A percentile compares a stretch with the other conserved stretches of the same genome.
phyloP scores from a whole-genome alignment of 2,329 filamentous ascomycete genomes.

The Aspergillus sp. region DNA sequence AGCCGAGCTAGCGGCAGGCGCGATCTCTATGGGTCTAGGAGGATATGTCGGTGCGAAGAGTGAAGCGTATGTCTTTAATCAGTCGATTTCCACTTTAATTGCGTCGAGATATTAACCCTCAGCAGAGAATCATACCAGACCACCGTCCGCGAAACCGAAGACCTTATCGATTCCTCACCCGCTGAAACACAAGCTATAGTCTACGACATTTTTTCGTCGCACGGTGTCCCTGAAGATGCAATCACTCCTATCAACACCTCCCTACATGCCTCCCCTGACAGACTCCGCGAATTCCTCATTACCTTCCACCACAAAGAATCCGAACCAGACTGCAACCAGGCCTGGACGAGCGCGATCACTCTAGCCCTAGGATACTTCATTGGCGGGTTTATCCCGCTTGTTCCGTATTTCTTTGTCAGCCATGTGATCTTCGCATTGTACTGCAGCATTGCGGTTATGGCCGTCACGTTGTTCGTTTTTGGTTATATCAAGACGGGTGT shows the following conservation, averaged over 20 bases:
- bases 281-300: constrained; percentile 49
- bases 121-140: constrained; percentile 46
- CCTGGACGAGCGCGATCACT: constrained; percentile 59
- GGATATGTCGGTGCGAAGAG: constrained; percentile 64
- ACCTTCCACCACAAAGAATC: constrained; percentile 49
- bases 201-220: constrained; percentile 41
- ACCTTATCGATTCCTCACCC: constrained; percentile 40
- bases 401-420: constrained; percentile 65
- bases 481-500: constrained; percentile 48
- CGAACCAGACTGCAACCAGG: constrained; percentile 46
- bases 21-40: constrained; percentile 77
- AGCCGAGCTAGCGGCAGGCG: constrained; percentile 74
- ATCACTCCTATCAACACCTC: constrained; percentile 38
- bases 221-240: constrained; percentile 38
- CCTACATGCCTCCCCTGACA: constrained; percentile 38
- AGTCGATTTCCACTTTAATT: neutral
- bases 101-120: neutral
- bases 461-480: constrained; percentile 40
- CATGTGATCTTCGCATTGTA: constrained; percentile 52
- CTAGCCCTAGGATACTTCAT: constrained; percentile 70
- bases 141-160: constrained; percentile 45
- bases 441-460: constrained; percentile 45
- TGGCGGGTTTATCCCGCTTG: constrained; percentile 68
- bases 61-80: constrained; percentile 44
- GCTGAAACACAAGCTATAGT: constrained; percentile 41